phyloP scores from a whole-genome alignment of 805 yeast species.

The Kodamaea neixiangensis region DNA sequence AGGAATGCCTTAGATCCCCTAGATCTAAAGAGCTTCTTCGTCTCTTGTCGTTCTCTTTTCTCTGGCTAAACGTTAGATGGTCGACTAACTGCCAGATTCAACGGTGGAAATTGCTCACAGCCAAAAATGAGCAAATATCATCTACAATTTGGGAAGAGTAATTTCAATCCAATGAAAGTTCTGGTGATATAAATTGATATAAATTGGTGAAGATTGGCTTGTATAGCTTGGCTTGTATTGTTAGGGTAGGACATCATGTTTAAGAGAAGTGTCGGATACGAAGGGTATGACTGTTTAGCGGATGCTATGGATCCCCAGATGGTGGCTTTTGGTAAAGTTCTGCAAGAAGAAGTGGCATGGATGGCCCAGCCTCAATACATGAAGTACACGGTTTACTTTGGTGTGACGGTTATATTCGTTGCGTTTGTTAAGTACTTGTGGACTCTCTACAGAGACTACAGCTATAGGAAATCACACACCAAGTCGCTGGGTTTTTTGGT shows the following conservation, averaged over 20 bases:
- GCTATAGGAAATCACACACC: constrained; percentile 13
- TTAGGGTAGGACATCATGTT: constrained; percentile 10
- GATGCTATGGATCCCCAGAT: constrained; percentile 29
- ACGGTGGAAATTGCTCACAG: background rate
- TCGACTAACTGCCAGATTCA: background rate
- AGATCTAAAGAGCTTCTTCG: too few relatives aligned
- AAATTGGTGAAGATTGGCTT: background rate
- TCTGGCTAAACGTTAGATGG: background rate
- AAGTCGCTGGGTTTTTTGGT: constrained; percentile 6
- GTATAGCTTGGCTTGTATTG: background rate
- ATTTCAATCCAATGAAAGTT: background rate
- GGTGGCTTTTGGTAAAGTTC: constrained; percentile 17
- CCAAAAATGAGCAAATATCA: background rate
- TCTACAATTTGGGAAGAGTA: background rate
- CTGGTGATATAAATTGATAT: background rate
- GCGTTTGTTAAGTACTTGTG: constrained; percentile 36
- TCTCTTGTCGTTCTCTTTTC: too few relatives aligned
- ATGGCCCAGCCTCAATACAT: constrained; percentile 33
- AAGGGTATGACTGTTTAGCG: constrained; percentile 42
- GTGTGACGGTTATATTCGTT: constrained; percentile 36
- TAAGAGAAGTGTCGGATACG: constrained; percentile 20
- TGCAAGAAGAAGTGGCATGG: constrained; percentile 35
- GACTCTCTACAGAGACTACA: constrained; percentile 26
- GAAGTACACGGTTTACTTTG: constrained; percentile 40
- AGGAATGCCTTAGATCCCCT: too few relatives aligned